Base-by-base conservation (phyloP, 345 rosid species). In the Murraya koenigii region DNA sequence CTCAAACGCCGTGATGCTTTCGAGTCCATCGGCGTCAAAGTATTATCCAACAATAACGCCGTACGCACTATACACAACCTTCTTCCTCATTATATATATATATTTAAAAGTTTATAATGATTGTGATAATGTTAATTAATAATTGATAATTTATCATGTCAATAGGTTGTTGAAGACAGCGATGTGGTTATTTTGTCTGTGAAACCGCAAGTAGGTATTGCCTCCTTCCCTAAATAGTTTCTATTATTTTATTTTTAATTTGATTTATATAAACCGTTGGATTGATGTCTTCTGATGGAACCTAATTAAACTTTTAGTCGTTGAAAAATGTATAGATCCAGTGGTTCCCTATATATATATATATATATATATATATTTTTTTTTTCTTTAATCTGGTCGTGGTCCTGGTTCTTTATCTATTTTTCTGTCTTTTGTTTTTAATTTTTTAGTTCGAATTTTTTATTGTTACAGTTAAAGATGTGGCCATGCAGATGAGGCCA, bases 161-260 rank as follows among this genome's bases (percentile, higher is more conserved):
- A 35, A 64, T 86, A 95, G 99, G 99, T 95, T 3, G 92, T 95
- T 80, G 83, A 82, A 81, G 86, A 85, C 52, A 89, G 93, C 72
- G 97, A 95, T 84, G 93, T 95, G 62, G 91, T 95, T 38, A 75
- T 95, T 54, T 89, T 95, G 85, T 93, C 99, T 20, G 94, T 95
- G 75, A 95, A 95, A 79, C 98, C 99, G 36, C 98, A 92, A 89
- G 95, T 92, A 59, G 95, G 96, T 90, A 88, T 70, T 25, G 47
- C 38, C 63, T 3, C 52, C 41, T 52, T 52, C 56, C 20, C 56
- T 52, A 17, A 52, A 5, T 52, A 4, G 2, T 17, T 17, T 52
- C 2, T 5, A 52, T 52, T 17, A 14, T 15, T 33, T 63, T 26
- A 64, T 23, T n/a, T 22, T 19, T 72, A 22, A 20, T 33, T 35